phyloP scores from a whole-genome alignment of 164 flowering plant species.

The Umbellularia californica region DNA sequence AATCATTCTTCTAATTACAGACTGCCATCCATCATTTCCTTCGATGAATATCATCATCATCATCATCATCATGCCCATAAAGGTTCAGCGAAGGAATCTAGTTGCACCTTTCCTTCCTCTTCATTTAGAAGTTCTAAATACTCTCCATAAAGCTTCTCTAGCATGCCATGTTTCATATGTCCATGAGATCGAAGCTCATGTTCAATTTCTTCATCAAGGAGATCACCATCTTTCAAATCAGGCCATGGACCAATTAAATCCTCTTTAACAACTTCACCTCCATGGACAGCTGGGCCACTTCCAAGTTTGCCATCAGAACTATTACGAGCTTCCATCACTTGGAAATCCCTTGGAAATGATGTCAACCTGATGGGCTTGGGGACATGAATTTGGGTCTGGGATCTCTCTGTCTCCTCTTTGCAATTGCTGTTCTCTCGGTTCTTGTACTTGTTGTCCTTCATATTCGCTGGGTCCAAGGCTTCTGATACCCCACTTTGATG shows the following conservation, averaged over 20 bases:
- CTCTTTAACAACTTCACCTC: slow-evolving; percentile 5
- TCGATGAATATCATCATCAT: neutral
- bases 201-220: slow-evolving; percentile 3
- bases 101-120: slow-evolving; percentile 14
- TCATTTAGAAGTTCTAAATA: slow-evolving; percentile 37
- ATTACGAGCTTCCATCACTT: neutral
- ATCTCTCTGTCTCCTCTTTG: slow-evolving; percentile 7
- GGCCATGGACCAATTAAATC: slow-evolving; percentile 10
- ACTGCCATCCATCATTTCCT: no score
- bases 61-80: slow-evolving; percentile 16
- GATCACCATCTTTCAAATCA: neutral
- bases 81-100: slow-evolving; percentile 34
- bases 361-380: slow-evolving; percentile 19
- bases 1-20: no score
- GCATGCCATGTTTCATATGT: slow-evolving; percentile 7
- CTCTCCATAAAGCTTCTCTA: slow-evolving; percentile 48
- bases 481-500: slow-evolving; percentile 11
- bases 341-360: slow-evolving; percentile 9
- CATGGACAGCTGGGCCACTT: neutral
- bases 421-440: neutral
- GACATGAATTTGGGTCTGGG: slow-evolving; percentile 5
- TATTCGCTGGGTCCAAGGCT: slow-evolving; percentile 9
- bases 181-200: slow-evolving; percentile 9
- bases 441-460: slow-evolving; percentile 10
- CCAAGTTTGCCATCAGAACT: neutral